A percentile compares a stretch with the other conserved stretches of the same genome.
Conservation (phyloP, 257 asterid species). For the Ilex asprella region DNA sequence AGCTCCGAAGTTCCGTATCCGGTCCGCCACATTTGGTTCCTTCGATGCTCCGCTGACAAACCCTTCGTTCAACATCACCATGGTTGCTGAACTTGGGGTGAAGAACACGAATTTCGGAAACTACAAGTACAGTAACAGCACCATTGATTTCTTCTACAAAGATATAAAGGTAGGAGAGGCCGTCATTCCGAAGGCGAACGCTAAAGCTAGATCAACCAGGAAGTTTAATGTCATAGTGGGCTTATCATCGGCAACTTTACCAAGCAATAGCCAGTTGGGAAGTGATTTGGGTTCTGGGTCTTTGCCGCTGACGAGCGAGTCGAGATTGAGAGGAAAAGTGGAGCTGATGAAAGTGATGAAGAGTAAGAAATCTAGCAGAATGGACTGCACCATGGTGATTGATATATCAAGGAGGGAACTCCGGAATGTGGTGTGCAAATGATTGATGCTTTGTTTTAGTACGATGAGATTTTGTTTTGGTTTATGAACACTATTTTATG, state of each 20-base stretch:
- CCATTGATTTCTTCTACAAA: slow-evolving; percentile 11
- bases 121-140: slow-evolving; percentile 11
- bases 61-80: slow-evolving; percentile 3
- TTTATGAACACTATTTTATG: too few relatives aligned
- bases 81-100: slow-evolving; percentile 10
- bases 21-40: slow-evolving; percentile 10
- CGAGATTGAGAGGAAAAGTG: background rate
- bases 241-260: background rate
- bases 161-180: slow-evolving; percentile 14
- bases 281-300: background rate
- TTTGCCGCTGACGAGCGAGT: background rate
- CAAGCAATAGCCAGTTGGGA: background rate
- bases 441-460: background rate
- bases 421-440: background rate
- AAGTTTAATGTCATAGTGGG: slow-evolving; percentile 8
- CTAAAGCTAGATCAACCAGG: slow-evolving; percentile 9
- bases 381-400: background rate
- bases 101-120: slow-evolving; percentile 16
- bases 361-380: background rate
- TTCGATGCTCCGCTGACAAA: slow-evolving; percentile 6
- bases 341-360: background rate
- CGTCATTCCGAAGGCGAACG: slow-evolving; percentile 1
- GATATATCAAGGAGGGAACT: background rate
- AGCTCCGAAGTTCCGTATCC: slow-evolving; percentile 8
- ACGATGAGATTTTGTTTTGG: too few relatives aligned